These are phyloP conservation scores for Coleophoma cylindrospora DNA, from an alignment of 2,329 filamentous ascomycete genomes.

Conservation along the genomic window DNA sequence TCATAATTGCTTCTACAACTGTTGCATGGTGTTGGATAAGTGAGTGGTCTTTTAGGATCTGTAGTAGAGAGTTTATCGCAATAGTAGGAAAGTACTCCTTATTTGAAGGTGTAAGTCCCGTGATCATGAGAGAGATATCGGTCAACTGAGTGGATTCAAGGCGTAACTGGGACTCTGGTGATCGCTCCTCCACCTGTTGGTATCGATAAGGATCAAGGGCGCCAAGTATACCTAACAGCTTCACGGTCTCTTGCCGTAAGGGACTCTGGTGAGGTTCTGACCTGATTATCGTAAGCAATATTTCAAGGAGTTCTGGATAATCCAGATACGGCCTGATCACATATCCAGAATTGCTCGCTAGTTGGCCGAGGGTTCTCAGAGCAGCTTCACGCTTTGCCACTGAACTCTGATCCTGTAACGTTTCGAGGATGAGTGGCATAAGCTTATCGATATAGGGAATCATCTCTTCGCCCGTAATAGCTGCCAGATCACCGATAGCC, in stretches of 20 bases:
- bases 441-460: constrained; percentile 82
- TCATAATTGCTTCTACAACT: constrained; percentile 97
- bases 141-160: constrained; percentile 65
- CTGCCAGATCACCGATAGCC: constrained; percentile 89
- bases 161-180: constrained; percentile 71
- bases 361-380: constrained; percentile 81
- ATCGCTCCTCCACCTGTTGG: constrained; percentile 87
- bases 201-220: constrained; percentile 95
- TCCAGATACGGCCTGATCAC: constrained; percentile 95
- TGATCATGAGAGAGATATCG: constrained; percentile 97
- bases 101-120: constrained; percentile 88
- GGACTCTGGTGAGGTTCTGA: constrained; percentile 80
- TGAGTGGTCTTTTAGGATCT: constrained; percentile 87
- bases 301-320: constrained; percentile 87
- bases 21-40: constrained; percentile 85
- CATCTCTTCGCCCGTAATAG: constrained; percentile 92
- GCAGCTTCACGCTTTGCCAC: constrained; percentile 87
- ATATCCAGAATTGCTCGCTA: constrained; percentile 95
- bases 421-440: constrained; percentile 93
- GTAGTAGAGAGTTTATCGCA: constrained; percentile 90
- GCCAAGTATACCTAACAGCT: constrained; percentile 90
- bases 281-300: constrained; percentile 90
- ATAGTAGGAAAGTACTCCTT: constrained; percentile 99
- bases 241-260: constrained; percentile 89
- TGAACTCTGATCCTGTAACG: constrained; percentile 89